These are phyloP conservation scores for Arabidopsis lyrata DNA, from an alignment of 441 rosid genomes.

Conservation along the genomic window DNA sequence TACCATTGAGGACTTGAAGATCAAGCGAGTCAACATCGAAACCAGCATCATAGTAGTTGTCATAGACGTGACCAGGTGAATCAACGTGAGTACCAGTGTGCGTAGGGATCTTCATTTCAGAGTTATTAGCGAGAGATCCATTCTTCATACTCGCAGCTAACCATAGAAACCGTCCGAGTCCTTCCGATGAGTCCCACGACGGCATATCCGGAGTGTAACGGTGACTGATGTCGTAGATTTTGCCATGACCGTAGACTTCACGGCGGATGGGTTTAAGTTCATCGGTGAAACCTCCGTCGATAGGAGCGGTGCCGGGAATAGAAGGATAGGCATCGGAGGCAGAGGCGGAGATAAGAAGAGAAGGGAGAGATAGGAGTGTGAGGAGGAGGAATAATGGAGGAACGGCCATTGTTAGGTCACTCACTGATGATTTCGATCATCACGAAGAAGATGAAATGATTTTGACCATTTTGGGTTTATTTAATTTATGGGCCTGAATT, in stretches of 20 bases:
- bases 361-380: conserved; percentile 30
- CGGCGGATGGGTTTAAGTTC: conserved; percentile 59
- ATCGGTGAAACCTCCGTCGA: conserved; percentile 36
- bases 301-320: conserved; percentile 35
- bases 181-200: conserved; percentile 53
- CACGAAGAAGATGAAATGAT: conserved; percentile 7
- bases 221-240: conserved; percentile 73
- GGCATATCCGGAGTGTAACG: conserved; percentile 58
- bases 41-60: conserved; percentile 75
- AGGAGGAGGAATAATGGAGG: conserved; percentile 30
- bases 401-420: conserved; percentile 29
- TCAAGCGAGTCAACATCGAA: conserved; percentile 77
- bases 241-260: conserved; percentile 62
- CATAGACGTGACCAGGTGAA: conserved; percentile 75
- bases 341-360: conserved; percentile 9
- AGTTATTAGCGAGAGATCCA: conserved; percentile 61
- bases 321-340: conserved; percentile 46
- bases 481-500: conserved; percentile 14
- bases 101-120: conserved; percentile 62
- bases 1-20: conserved; percentile 72
- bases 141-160: conserved; percentile 72
- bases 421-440: conserved; percentile 20
- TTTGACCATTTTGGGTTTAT: background rate
- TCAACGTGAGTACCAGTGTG: conserved; percentile 87
- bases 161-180: conserved; percentile 63